Percentiles rank a stretch among this genome's conserved stretches.
phyloP scores from a whole-genome alignment of 805 yeast species.

The Cyberlindnera galapagoensis region DNA sequence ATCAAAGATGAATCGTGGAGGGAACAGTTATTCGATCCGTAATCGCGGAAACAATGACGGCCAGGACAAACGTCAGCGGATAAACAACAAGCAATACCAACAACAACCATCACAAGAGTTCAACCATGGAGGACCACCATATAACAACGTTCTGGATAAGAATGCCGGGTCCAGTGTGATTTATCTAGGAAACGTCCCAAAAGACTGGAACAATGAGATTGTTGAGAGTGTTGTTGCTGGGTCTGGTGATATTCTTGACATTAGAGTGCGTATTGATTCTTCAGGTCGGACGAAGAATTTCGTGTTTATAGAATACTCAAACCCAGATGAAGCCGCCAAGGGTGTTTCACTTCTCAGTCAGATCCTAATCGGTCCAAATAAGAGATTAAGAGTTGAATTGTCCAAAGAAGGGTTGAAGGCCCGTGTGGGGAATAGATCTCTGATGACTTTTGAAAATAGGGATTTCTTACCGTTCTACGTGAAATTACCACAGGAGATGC shows the following conservation, averaged over 20 bases:
- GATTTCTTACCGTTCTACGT: slow-evolving; percentile 50
- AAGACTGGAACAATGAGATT: slow-evolving; percentile 62
- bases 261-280: slow-evolving; percentile 33
- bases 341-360: slow-evolving; percentile 41
- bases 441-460: slow-evolving; percentile 38
- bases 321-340: slow-evolving; percentile 44
- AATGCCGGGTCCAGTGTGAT: too few species aligned
- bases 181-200: slow-evolving; percentile 59
- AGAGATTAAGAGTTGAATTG: slow-evolving; percentile 46
- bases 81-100: too few species aligned
- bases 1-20: too few species aligned
- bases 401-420: slow-evolving; percentile 53
- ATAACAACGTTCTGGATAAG: too few species aligned
- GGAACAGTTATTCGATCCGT: too few species aligned
- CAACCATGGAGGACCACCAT: too few species aligned
- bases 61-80: too few species aligned
- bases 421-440: slow-evolving; percentile 31
- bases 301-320: slow-evolving; percentile 53
- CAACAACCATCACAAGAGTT: too few species aligned
- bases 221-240: slow-evolving; percentile 65
- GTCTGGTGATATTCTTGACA: slow-evolving; percentile 63
- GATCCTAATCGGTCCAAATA: slow-evolving; percentile 38
- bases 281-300: slow-evolving; percentile 60
- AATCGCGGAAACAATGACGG: too few species aligned
- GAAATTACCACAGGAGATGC: slow-evolving; percentile 37